Conservation (phyloP, 345 rosid species). For the Lepidium africanum region DNA sequence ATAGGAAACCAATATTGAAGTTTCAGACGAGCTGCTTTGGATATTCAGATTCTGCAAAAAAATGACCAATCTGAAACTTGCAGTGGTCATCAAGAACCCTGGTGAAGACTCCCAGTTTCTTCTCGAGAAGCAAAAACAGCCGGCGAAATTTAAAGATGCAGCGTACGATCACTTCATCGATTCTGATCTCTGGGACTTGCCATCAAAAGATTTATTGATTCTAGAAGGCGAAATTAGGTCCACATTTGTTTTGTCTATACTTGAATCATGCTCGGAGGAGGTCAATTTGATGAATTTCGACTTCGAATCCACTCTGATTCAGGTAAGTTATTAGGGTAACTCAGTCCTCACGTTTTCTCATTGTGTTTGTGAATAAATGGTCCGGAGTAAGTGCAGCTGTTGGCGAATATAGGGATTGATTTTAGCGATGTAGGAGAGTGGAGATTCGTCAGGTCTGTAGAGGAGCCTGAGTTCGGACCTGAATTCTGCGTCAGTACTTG, state of each 20-base stretch:
- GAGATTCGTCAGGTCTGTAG: slow-evolving; percentile 48
- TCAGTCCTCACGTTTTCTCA: not conserved
- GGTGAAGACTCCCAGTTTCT: slow-evolving; percentile 37
- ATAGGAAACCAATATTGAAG: slow-evolving; percentile 54
- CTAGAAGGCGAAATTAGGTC: slow-evolving; percentile 22
- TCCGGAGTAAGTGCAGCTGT: slow-evolving; percentile 31
- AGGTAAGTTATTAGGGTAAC: slow-evolving; percentile 22
- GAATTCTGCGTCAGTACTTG: slow-evolving; percentile 42
- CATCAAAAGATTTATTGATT: slow-evolving; percentile 36
- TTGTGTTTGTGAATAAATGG: not conserved
- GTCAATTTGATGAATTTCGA: slow-evolving; percentile 38
- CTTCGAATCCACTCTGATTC: slow-evolving; percentile 32
- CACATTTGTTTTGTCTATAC: slow-evolving; percentile 12
- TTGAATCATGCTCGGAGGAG: slow-evolving; percentile 31
- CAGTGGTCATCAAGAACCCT: slow-evolving; percentile 39
- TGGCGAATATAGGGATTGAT: slow-evolving; percentile 44
- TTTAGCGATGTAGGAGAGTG: slow-evolving; percentile 44
- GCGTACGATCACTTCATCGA: slow-evolving; percentile 64
- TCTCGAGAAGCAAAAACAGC: slow-evolving; percentile 53
- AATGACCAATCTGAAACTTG: slow-evolving; percentile 49
- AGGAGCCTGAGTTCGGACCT: slow-evolving; percentile 85
- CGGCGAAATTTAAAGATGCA: slow-evolving; percentile 46
- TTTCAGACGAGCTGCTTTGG: not conserved
- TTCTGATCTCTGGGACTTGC: slow-evolving; percentile 86
- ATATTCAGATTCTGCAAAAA: not conserved